Base-by-base conservation (phyloP, 108 stramenopile genomes). In the Ochromonas danica region DNA sequence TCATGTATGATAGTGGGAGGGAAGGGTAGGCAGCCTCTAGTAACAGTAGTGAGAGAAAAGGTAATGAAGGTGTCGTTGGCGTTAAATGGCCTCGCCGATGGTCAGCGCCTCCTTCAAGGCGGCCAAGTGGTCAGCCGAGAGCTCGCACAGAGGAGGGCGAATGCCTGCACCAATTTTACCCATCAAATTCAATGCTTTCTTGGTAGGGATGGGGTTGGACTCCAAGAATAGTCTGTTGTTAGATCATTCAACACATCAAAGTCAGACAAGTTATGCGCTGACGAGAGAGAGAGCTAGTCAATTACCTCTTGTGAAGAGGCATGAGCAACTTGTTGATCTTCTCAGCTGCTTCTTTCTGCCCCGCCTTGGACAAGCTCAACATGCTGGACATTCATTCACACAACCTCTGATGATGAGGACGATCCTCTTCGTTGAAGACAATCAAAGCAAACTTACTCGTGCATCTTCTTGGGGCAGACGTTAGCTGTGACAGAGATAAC, bases 401-500 rank as follows among this genome's bases (percentile, higher is more conserved):
- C 6, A 51, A 51, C 22, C 6, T n/a, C n/a, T n/a, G n/a, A n/a
- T n/a, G n/a, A n/a, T n/a, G n/a, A n/a, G n/a, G n/a, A n/a, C n/a
- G n/a, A n/a, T n/a, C n/a, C n/a, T n/a, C n/a, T n/a, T n/a, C n/a
- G n/a, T n/a, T n/a, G n/a, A n/a, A n/a, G n/a, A n/a, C n/a, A n/a
- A 51, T 51, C 22, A 14, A 22, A 51, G 6, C 14, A 51, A 51
- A 51, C 45, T 6, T 51, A 51, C 10, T 86, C 83, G 28, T 88
- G 84, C 86, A 93, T 90, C 57, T 78, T 72, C 33, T 80, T 57
- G 0, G 94, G 93, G 10, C 84, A 91, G 25, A 94, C 81, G 80
- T 94, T 93, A 30, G 93, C 92, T 22, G 93, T 94, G 0, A 95
- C 94, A 17, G 91, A 92, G 70, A 95, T 92, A 61, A 92, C 91